Evolutionary conservation across 1,139 yeast species (phyloP), one percentile per base, ranked within the genome.

Genomic region (Kluyveromyces marxianus): DNA sequence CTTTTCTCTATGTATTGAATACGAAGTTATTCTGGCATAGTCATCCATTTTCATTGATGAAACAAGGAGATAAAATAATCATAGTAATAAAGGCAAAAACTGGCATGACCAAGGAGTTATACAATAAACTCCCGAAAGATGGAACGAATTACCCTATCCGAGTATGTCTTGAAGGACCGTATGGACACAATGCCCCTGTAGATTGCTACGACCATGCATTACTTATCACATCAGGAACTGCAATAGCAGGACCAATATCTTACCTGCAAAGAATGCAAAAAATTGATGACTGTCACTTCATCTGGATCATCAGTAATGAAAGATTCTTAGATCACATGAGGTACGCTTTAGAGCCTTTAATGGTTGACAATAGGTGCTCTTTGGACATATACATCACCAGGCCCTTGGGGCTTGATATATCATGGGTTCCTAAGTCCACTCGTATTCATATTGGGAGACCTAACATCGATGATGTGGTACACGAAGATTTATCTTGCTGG

Each of bases 21-120:
- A 57, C 60, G 4, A 25, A 44, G 2, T 74, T 76, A 45, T 82
- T 82, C 52, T 84, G 79, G 80, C 88, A 83, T 57, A 75, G 83
- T 0, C 90, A 83, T 60, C 90, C 90, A 0, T 83, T 83, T 56
- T 79, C 88, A 0, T 71, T 78, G n/a, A 70, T 79, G 33, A 54
- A 54, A 31, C 54, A 62, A 49, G 57, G 62, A 34, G 59, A 67
- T 47, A 58, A 33, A 30, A 27, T 41, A 26, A 48, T 49, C 6
- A 55, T 61, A 41, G 51, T 49, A 39, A 49, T 57, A 37, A 59
- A 54, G 48, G 69, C 57, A 32, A 60, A 60, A 48, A 54, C 56
- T 21, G 65, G 65, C 21, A 42, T 59, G 44, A 53, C 61, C 27
- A 54, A 36, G 14, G 44, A 48, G 14, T 31, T 49, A 14, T 44